These are phyloP conservation scores for Thalia dealbata DNA, from an alignment of 176 grass and related monocot genomes.

Conservation along the genomic window DNA sequence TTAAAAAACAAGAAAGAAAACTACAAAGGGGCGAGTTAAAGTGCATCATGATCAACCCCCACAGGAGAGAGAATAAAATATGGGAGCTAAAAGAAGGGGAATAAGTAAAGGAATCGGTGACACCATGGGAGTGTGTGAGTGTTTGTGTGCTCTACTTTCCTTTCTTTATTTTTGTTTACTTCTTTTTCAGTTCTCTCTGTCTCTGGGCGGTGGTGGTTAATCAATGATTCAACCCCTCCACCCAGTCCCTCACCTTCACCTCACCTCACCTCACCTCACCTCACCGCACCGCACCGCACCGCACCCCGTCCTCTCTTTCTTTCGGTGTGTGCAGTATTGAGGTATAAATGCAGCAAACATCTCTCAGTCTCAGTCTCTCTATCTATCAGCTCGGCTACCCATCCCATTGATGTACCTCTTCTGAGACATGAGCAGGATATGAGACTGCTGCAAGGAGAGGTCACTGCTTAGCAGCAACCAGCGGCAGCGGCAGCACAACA, in stretches of 20 bases:
- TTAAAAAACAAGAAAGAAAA: background rate
- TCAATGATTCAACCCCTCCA: background rate
- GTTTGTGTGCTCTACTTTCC: background rate
- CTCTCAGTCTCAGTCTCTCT: background rate
- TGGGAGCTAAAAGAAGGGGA: background rate
- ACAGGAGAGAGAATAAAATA: background rate
- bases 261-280: too few species aligned
- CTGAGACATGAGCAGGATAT: background rate
- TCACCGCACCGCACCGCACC: too few species aligned
- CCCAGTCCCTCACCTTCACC: too few species aligned
- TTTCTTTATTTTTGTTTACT: background rate
- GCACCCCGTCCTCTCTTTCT: background rate
- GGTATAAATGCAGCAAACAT: constrained; percentile 14
- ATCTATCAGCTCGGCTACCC: background rate
- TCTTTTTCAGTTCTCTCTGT: background rate
- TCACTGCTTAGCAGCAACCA: background rate
- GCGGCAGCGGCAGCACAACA: background rate
- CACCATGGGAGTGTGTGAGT: background rate
- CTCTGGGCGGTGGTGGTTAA: background rate
- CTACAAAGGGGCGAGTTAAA: background rate
- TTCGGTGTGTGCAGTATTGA: background rate
- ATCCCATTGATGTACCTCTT: background rate
- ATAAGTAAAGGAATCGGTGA: background rate
- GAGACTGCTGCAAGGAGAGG: background rate
- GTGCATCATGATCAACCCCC: background rate